Percentiles rank a stretch among this genome's conserved stretches.
Conservation (phyloP, 2,329 filamentous ascomycete genomes). For the Amauroascus verrucosus region DNA sequence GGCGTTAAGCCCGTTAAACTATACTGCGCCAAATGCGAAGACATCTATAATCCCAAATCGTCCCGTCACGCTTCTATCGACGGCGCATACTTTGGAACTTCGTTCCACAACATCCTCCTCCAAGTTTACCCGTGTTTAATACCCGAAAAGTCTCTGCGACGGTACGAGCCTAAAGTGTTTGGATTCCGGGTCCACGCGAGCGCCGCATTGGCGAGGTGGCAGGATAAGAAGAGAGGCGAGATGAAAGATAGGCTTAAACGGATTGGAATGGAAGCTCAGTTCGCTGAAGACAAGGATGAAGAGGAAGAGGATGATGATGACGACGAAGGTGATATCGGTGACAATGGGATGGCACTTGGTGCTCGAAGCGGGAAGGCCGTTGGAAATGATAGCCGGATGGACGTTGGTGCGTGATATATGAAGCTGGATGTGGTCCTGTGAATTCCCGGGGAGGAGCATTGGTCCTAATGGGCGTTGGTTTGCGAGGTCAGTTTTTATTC, state of each 20-base stretch:
- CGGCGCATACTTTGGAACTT: slow-evolving; percentile 94
- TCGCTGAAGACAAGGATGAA: slow-evolving; percentile 56
- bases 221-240: slow-evolving; percentile 67
- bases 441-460: background rate
- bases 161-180: slow-evolving; percentile 84
- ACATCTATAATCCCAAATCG: slow-evolving; percentile 97
- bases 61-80: slow-evolving; percentile 91
- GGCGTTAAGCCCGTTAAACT: slow-evolving; percentile 88
- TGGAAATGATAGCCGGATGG: background rate
- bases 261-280: slow-evolving; percentile 61
- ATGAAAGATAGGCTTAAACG: slow-evolving; percentile 70
- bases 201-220: slow-evolving; percentile 83
- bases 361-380: background rate
- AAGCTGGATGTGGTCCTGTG: background rate
- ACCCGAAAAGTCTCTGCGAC: slow-evolving; percentile 70
- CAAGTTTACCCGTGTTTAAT: slow-evolving; percentile 91
- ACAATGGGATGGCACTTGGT: slow-evolving; percentile 7
- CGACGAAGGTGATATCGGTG: slow-evolving; percentile 13
- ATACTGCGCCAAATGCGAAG: slow-evolving; percentile 94
- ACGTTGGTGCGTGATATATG: background rate
- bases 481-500: background rate
- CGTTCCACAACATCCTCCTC: slow-evolving; percentile 98
- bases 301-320: slow-evolving; percentile 16
- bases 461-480: slow-evolving; percentile 3
- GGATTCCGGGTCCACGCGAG: slow-evolving; percentile 92